These are phyloP conservation scores for Phytopythium boreale DNA, from an alignment of 352 stramenopile species.

Conservation along the genomic window DNA sequence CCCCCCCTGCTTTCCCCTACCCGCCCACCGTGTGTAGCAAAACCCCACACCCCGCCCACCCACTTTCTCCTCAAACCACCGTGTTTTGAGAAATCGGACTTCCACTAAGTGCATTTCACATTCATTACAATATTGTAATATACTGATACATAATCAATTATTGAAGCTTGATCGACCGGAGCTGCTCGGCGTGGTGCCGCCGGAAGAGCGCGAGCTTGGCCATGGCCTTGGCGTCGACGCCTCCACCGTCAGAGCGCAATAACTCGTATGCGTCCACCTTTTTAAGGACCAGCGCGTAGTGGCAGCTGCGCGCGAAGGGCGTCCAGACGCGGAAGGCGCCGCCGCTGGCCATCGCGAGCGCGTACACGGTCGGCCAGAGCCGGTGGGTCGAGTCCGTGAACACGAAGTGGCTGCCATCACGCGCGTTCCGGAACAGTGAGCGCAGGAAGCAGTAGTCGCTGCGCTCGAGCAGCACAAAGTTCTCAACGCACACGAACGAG, in stretches of 20 bases:
- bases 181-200: slow-evolving; percentile 43
- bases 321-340: slow-evolving; percentile 50
- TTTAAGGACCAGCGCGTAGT: slow-evolving; percentile 63
- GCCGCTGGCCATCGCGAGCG: slow-evolving; percentile 28
- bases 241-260: neutral
- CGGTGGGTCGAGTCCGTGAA: slow-evolving; percentile 75
- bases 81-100: neutral
- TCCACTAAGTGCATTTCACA: no score
- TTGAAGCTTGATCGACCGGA: slow-evolving; percentile 15
- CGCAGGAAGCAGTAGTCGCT: slow-evolving; percentile 49
- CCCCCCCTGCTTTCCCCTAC: neutral
- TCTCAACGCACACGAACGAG: slow-evolving; percentile 74
- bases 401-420: slow-evolving; percentile 43
- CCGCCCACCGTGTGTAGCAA: neutral
- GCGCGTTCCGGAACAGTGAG: slow-evolving; percentile 38
- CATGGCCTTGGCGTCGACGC: slow-evolving; percentile 40
- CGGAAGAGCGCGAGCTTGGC: slow-evolving; percentile 45
- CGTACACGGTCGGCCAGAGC: slow-evolving; percentile 57
- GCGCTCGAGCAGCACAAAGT: slow-evolving; percentile 48
- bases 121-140: neutral
- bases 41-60: neutral
- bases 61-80: no score
- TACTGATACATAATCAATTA: neutral
- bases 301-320: slow-evolving; percentile 50
- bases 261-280: slow-evolving; percentile 26